Percentiles rank a stretch among this genome's conserved stretches.
These are phyloP conservation scores for Protomyces macrosporus DNA, from an alignment of 1,139 yeast genomes.

Conservation along the genomic window DNA sequence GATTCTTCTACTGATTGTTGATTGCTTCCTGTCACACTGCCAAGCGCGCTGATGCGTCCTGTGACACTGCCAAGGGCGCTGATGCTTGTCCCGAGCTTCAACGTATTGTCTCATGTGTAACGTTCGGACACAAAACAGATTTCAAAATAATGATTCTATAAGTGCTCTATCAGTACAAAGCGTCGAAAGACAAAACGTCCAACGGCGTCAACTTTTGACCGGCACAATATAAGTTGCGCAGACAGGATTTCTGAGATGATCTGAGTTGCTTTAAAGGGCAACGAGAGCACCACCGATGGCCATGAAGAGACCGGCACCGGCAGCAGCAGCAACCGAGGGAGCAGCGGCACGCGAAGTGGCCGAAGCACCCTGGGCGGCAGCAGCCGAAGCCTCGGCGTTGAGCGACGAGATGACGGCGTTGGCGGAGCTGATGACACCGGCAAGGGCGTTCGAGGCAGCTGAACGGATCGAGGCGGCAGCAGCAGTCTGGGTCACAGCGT, in stretches of 20 bases:
- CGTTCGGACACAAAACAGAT: no score
- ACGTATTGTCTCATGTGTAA: no score
- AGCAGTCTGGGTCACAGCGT: conserved; percentile 9
- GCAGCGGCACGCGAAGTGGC: conserved; percentile 15
- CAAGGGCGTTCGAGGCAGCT: conserved; percentile 20
- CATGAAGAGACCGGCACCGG: conserved; percentile 21
- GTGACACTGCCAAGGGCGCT: no score
- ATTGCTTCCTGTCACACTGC: no score
- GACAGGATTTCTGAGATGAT: no score
- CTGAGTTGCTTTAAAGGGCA: conserved; percentile 1
- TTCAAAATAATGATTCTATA: neutral
- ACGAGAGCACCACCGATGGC: conserved; percentile 22
- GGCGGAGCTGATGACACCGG: conserved; percentile 19
- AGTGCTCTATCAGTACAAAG: neutral
- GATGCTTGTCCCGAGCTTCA: no score
- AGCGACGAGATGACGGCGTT: conserved; percentile 13
- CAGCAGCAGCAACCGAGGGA: conserved; percentile 7
- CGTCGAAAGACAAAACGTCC: neutral
- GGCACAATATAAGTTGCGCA: neutral
- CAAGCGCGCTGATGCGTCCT: no score
- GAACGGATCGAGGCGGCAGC: conserved; percentile 20
- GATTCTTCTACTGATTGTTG: no score
- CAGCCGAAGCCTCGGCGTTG: conserved; percentile 17
- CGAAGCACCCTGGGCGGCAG: conserved; percentile 14
- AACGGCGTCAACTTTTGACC: neutral